Evolutionary conservation across 2,329 filamentous ascomycete species (phyloP), one percentile per base, ranked within the genome.

Genomic region (Penicillium hordei): DNA sequence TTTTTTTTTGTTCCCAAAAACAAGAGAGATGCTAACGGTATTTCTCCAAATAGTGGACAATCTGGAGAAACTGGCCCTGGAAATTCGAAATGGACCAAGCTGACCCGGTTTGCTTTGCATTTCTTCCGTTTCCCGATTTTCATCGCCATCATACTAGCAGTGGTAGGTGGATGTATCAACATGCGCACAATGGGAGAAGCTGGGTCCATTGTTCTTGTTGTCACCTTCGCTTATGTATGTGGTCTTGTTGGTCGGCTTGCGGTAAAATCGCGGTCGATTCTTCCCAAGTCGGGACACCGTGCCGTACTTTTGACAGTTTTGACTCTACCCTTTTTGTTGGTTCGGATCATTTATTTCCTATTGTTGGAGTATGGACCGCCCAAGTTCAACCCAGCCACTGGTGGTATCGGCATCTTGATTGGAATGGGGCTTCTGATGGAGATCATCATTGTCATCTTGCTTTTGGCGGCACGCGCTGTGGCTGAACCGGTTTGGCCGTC

Each of bases 351-450:
- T 17, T 67, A 66, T 43, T 65, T 68, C 43, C 34, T 70, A 39
- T 33, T 68, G 12, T 56, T 53, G 51, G 52, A 66, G 34, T 65
- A 60, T 58, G 68, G 65, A 0, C 55, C 64, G 12, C 17, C n/a
- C 3, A 61, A 51, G 15, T 67, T 63, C 55, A 65, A 58, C 17
- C 56, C 63, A 8, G 55, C 49, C 5, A 53, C 44, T 34, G 66
- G 68, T 4, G 50, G 64, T 48, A 49, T 56, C 2, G 53, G 60
- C 9, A 42, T 63, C 15, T 57, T 65, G 57, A 59, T 61, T 52
- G 64, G 62, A 4, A 69, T 69, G 64, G 60, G 63, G 4, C 42
- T 70, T 33, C 42, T 68, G 50, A 69, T 70, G 68, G 69, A 71
- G 48, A 55, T 66, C 13, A 49, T 68, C 19, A 49, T 64, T 40